Conservation (phyloP, 2,329 filamentous ascomycete species). For the Botrytis elliptica region DNA sequence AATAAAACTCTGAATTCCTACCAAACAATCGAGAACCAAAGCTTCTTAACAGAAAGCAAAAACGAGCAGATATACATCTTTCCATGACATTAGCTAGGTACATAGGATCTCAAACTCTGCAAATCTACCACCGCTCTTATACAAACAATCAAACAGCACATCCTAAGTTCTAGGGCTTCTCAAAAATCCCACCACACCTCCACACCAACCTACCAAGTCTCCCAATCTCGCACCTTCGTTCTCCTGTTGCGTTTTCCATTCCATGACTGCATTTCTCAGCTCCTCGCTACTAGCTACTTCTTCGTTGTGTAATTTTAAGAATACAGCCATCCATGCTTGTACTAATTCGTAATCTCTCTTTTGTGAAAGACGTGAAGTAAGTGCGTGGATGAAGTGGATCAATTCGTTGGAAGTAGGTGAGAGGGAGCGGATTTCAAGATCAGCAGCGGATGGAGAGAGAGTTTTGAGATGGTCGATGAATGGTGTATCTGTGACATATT, state of each 20-base stretch:
- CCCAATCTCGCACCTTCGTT: conserved; percentile 69
- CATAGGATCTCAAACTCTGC: not conserved
- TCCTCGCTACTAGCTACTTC: conserved; percentile 47
- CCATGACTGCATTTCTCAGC: conserved; percentile 58
- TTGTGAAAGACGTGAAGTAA: conserved; percentile 67
- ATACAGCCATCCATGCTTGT: conserved; percentile 97
- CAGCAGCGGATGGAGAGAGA: conserved; percentile 79
- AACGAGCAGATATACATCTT: not conserved
- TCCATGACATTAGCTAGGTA: not conserved
- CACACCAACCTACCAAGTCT: conserved; percentile 80
- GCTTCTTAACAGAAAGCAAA: not conserved
- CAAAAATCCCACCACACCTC: conserved; percentile 81
- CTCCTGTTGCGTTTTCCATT: conserved; percentile 73
- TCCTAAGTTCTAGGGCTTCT: conserved; percentile 47
- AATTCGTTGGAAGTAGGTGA: conserved; percentile 57
- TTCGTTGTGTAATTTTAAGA: conserved; percentile 75
- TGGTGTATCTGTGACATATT: conserved; percentile 49
- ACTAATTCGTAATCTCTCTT: conserved; percentile 88
- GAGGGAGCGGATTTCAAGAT: conserved; percentile 86
- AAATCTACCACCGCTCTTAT: not conserved
- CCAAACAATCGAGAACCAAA: not conserved
- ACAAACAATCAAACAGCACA: not conserved
- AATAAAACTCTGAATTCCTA: not conserved
- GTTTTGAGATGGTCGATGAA: conserved; percentile 79
- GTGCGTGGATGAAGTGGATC: conserved; percentile 73